A percentile compares a stretch with the other conserved stretches of the same genome.
Evolutionary conservation across 768 basidiomycete species (phyloP).

Genomic region (Lyophyllum atratum): DNA sequence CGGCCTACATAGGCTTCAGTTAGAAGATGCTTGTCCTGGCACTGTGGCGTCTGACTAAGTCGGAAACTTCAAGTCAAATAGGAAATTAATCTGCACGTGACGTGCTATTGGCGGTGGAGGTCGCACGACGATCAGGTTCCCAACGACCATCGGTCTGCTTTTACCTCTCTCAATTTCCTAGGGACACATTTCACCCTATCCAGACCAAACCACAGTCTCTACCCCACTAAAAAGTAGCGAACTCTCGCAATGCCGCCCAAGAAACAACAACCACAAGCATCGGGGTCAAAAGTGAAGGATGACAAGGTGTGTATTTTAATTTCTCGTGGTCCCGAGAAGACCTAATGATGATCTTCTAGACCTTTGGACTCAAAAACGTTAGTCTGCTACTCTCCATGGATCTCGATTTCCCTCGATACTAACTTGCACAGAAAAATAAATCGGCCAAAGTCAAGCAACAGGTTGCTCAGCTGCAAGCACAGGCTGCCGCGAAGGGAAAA

Average conservation of each 20-base stretch:
- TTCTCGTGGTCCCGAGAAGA: not conserved
- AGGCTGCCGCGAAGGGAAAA: constrained; percentile 74
- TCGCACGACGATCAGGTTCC: not conserved
- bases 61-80: too few relatives aligned
- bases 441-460: constrained; percentile 90
- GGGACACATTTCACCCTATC: not conserved
- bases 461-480: constrained; percentile 78
- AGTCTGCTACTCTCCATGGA: not conserved
- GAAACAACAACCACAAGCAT: constrained; percentile 24
- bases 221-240: not conserved
- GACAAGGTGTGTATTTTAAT: constrained; percentile 20
- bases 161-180: not conserved
- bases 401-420: constrained; percentile 11
- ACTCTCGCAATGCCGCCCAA: constrained; percentile 24
- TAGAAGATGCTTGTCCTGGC: too few relatives aligned
- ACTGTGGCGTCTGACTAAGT: too few relatives aligned
- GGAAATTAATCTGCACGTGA: not conserved
- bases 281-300: constrained; percentile 24
- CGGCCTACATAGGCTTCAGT: too few relatives aligned
- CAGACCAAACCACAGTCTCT: constrained; percentile 6
- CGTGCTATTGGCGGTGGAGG: not conserved
- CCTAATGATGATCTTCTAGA: constrained; percentile 14
- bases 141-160: not conserved
- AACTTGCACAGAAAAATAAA: constrained; percentile 80
- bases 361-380: constrained; percentile 26